Conservation (phyloP, 345 rosid species). For the Euphorbia peplus region DNA sequence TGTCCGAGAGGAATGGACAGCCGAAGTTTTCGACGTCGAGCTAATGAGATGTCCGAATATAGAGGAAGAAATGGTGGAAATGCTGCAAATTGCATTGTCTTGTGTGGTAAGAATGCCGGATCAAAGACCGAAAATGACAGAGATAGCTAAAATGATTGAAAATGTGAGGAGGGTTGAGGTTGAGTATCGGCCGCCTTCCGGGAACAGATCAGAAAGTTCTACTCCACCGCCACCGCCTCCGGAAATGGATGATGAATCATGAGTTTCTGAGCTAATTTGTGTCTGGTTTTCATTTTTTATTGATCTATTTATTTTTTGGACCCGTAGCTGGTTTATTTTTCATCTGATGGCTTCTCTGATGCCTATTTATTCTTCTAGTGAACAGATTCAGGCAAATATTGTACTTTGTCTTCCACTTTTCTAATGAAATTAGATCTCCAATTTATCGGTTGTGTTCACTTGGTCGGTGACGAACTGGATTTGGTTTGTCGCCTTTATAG, state of each 20-base stretch:
- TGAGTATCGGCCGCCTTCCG: conserved; percentile 46
- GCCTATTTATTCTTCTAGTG: too few relatives aligned
- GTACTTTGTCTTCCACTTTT: not conserved
- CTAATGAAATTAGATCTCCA: not conserved
- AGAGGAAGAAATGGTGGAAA: conserved; percentile 97
- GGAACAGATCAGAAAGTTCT: conserved; percentile 49
- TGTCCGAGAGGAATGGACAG: conserved; percentile 98
- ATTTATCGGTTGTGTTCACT: too few relatives aligned
- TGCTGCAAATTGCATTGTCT: conserved; percentile 95
- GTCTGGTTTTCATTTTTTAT: not conserved
- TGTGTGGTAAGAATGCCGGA: conserved; percentile 81
- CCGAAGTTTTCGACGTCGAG: conserved; percentile 94
- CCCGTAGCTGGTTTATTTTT: conserved; percentile 7
- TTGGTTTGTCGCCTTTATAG: too few relatives aligned
- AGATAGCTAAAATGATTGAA: conserved; percentile 73
- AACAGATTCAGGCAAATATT: conserved; percentile 14
- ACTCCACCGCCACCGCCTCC: conserved; percentile 39
- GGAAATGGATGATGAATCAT: conserved; percentile 25
- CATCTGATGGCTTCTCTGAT: not conserved
- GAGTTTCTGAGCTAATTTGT: conserved; percentile 4
- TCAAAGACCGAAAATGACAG: conserved; percentile 80
- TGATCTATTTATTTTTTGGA: not conserved
- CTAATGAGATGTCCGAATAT: conserved; percentile 82
- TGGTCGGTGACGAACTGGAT: too few relatives aligned
- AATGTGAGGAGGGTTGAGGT: conserved; percentile 45